Evolutionary conservation across 352 stramenopile genomes (phyloP), one percentile per base, ranked within the genome.

Genomic region (Phytophthora fragariaefolia): DNA sequence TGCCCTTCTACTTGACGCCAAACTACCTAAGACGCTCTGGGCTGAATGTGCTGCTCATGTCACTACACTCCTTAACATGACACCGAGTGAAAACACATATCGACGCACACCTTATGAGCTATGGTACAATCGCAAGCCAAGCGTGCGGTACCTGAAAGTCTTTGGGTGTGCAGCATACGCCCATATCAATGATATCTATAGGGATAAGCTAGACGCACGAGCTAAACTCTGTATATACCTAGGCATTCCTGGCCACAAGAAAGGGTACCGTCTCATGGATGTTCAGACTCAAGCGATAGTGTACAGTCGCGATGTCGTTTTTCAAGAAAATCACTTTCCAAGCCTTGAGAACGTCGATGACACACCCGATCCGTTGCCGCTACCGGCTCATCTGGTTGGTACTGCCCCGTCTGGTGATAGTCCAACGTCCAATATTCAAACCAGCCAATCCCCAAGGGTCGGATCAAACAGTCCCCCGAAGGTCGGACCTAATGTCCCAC

Each of bases 1-100:
- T 24, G 59, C 40, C 20, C 27, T 67, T 13, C 45, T 60, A 8
- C 43, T 67, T 12, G 59, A 67, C 45, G 50, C 10, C 3, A n/a
- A 45, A 7, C 15, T 45, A 10, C 17, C 38, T n/a, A 12, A 4
- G 2, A 7, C 4, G 15, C 30, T 38, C 15, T 38, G 30, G 30
- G 30, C 9, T 9, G 3, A 38, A 13, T 45, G 38, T n/a, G n/a
- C 1, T 6, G 10, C n/a, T 7, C 20, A 22, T n/a, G 38, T 45
- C n/a, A 45, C 15, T 0, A 12, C n/a, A 1, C 15, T 45, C 0
- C n/a, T 45, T n/a, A 45, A 24, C 5, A n/a, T 45, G 38, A 45
- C 38, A 20, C 12, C 38, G n/a, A 45, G 38, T 45, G 17, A n/a
- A 3, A n/a, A 20, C 0, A 13, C 17, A 22, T 22, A 13, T 22